A percentile compares a stretch with the other conserved stretches of the same genome.
Conservation (phyloP, 345 rosid genomes). For the Lepidium aucheri region DNA sequence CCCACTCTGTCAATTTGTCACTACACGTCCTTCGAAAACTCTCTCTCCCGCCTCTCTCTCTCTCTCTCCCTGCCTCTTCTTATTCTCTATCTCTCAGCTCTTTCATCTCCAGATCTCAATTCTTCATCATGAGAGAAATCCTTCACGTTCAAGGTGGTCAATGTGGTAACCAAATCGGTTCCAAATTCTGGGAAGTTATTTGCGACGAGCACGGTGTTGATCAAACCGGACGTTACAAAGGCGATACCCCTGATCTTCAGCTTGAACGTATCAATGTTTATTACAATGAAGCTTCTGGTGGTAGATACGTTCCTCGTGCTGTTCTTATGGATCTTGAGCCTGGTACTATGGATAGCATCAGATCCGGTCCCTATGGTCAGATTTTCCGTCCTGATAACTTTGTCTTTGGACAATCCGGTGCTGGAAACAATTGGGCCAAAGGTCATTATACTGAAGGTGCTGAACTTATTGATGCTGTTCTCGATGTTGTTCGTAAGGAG, state of each 20-base stretch:
- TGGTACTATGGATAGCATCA: slow-evolving; percentile 95
- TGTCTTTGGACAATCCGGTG: slow-evolving; percentile 81
- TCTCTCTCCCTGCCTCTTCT: too few species aligned
- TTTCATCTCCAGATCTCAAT: background rate
- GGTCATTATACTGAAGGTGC: slow-evolving; percentile 98
- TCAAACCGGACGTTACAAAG: slow-evolving; percentile 71
- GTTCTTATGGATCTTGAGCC: slow-evolving; percentile 99
- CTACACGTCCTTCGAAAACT: slow-evolving; percentile 15
- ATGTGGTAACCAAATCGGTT: slow-evolving; percentile 98
- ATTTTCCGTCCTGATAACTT: slow-evolving; percentile 85
- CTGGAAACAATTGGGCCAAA: slow-evolving; percentile 86
- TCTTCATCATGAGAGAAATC: slow-evolving; percentile 71
- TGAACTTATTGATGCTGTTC: slow-evolving; percentile 87
- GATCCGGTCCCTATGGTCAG: slow-evolving; percentile 87
- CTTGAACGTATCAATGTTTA: slow-evolving; percentile 91
- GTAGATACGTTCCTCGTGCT: slow-evolving; percentile 87
- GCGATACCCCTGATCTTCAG: slow-evolving; percentile 57
- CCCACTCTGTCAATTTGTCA: slow-evolving; percentile 20
- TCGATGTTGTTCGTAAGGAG: slow-evolving; percentile 93
- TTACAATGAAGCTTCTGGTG: slow-evolving; percentile 91
- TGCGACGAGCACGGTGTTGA: slow-evolving; percentile 95
- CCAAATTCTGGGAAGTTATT: slow-evolving; percentile 98
- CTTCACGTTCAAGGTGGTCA: slow-evolving; percentile 93
- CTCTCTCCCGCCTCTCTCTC: slow-evolving; percentile 18
- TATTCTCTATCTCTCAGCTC: slow-evolving; percentile 2